Conservation (phyloP, 768 basidiomycete species). For the Collybia nuda region DNA sequence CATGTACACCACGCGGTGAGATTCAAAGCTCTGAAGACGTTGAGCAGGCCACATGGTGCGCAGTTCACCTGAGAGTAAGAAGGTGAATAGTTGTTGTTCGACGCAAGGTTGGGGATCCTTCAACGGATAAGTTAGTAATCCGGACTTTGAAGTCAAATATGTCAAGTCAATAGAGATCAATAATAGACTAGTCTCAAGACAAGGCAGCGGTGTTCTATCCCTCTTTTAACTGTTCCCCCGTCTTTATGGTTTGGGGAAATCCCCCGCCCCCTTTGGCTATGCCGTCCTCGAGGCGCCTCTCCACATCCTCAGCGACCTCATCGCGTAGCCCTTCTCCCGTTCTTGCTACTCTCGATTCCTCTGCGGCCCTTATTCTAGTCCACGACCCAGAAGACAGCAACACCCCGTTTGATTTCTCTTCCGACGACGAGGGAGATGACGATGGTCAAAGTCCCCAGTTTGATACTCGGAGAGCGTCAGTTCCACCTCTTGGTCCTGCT, state of each 20-base stretch:
- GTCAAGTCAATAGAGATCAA: no score
- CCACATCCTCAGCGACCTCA: constrained; percentile 25
- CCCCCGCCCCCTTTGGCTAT: constrained; percentile 13
- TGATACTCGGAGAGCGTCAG: constrained; percentile 37
- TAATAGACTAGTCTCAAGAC: no score
- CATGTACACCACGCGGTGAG: no score
- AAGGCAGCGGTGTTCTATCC: no score
- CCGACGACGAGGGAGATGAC: constrained; percentile 43
- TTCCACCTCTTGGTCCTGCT: constrained; percentile 56
- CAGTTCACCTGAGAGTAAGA: no score
- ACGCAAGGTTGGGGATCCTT: no score
- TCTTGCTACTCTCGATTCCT: constrained; percentile 33
- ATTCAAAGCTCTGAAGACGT: no score
- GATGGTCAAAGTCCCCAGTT: constrained; percentile 43
- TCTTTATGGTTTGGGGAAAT: constrained; percentile 16
- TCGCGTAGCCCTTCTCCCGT: constrained; percentile 20
- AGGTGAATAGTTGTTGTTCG: no score
- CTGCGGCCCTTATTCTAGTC: constrained; percentile 63
- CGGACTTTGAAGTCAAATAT: no score
- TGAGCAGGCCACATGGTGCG: no score
- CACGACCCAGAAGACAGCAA: constrained; percentile 47
- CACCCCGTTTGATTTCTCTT: constrained; percentile 36
- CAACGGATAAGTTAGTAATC: no score
- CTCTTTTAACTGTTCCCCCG: background rate
- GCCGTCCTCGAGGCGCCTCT: constrained; percentile 6